A percentile compares a stretch with the other conserved stretches of the same genome.
phyloP scores from a whole-genome alignment of 208 protist genomes.

The Leptomonas seymouri region DNA sequence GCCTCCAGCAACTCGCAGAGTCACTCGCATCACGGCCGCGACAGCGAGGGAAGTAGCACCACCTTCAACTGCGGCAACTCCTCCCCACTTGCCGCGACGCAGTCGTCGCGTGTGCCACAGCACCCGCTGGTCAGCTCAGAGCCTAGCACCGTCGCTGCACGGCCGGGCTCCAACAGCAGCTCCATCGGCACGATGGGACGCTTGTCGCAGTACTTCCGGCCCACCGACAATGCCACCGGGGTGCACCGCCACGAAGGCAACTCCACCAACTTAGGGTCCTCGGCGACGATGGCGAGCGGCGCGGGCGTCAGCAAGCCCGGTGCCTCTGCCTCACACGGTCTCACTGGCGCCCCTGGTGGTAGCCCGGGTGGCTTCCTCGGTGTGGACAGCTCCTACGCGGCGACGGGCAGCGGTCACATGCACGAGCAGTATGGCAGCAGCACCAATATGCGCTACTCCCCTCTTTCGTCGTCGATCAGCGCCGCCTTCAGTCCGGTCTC shows the following conservation, averaged over 20 bases:
- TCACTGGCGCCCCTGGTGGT: neutral
- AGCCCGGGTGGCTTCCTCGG: conserved; percentile 20
- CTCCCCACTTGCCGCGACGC: conserved; percentile 6
- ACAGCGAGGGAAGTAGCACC: neutral
- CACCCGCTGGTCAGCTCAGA: conserved; percentile 33
- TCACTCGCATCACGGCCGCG: conserved; percentile 20
- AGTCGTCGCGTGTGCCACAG: conserved; percentile 11
- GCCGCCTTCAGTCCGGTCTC: conserved; percentile 24
- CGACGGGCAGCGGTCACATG: conserved; percentile 13
- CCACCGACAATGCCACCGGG: conserved; percentile 17
- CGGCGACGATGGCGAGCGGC: neutral
- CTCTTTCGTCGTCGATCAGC: conserved; percentile 14
- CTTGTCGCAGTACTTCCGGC: conserved; percentile 37
- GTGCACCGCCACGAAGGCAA: conserved; percentile 13
- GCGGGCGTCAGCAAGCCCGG: neutral
- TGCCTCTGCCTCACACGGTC: neutral
- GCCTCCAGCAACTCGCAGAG: conserved; percentile 5
- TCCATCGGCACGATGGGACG: conserved; percentile 24
- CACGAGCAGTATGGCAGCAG: conserved; percentile 16
- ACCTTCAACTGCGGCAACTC: conserved; percentile 19
- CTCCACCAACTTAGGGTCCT: conserved; percentile 8
- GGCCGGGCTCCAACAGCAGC: conserved; percentile 24
- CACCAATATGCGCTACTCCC: conserved; percentile 27
- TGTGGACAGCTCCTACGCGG: conserved; percentile 15
- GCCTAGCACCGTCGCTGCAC: conserved; percentile 30